Evolutionary conservation across 163 green algal genomes (phyloP).

Genomic region (Scenedesmus sp.): DNA sequence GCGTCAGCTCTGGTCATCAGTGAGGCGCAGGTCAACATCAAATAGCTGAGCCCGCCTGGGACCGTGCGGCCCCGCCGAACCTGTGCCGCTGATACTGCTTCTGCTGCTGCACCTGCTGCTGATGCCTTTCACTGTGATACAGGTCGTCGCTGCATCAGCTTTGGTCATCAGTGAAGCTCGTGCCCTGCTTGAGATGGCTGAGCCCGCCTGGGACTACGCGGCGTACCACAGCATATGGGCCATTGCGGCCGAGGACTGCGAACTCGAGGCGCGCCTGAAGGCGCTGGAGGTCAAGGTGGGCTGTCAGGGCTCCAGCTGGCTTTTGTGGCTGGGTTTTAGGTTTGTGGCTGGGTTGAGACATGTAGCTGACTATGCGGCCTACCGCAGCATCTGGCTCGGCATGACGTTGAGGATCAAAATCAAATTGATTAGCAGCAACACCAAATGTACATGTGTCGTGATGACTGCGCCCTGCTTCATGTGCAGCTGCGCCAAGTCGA

Average conservation of each 20-base stretch:
- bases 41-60: background rate
- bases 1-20: background rate
- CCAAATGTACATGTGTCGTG: too few species aligned
- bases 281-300: conserved; percentile 45
- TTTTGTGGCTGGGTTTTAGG: background rate
- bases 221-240: conserved; percentile 43
- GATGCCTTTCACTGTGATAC: background rate
- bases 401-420: background rate
- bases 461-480: too few species aligned
- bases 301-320: background rate
- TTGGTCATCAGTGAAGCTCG: conserved; percentile 44
- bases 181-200: conserved; percentile 44
- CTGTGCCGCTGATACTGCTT: background rate
- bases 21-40: background rate
- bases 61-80: background rate
- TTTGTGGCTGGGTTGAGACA: background rate
- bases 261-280: conserved; percentile 32
- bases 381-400: background rate
- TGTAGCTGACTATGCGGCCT: too few species aligned
- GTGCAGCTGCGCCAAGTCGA: background rate
- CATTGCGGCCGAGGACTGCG: conserved; percentile 9
- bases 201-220: conserved; percentile 47
- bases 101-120: background rate
- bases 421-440: background rate
- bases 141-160: conserved; percentile 44